A percentile compares a stretch with the other conserved stretches of the same genome.
phyloP scores from a whole-genome alignment of 2,329 filamentous ascomycete species.

The Aspergillus pseudonomiae region DNA sequence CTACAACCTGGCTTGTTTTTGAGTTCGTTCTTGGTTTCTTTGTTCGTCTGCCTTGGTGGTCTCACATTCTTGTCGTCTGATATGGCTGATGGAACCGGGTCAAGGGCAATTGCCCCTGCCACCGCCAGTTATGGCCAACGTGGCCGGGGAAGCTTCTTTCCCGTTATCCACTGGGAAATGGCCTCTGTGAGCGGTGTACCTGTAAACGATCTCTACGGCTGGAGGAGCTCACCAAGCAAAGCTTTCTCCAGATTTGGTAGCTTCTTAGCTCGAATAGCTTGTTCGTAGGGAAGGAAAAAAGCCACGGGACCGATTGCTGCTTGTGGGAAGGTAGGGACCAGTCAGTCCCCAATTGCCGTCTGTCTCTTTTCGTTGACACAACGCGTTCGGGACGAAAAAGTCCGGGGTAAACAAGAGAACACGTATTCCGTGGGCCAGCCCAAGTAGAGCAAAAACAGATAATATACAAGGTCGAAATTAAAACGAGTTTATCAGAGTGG shows the following conservation, averaged over 20 bases:
- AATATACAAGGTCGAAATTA: not conserved
- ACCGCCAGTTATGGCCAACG: conserved; percentile 8
- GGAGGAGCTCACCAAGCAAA: not conserved
- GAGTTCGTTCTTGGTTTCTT: not conserved
- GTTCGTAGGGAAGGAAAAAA: not conserved
- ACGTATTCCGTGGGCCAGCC: not conserved
- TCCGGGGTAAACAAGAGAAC: conserved; percentile 8
- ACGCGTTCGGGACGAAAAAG: not conserved
- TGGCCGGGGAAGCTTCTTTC: conserved; percentile 1
- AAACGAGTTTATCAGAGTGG: conserved; percentile 2
- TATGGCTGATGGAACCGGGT: not conserved
- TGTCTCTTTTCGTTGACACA: no score
- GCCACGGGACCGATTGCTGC: not conserved
- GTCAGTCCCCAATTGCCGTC: no score
- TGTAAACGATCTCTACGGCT: not conserved
- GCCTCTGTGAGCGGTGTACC: not conserved
- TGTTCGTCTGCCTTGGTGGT: not conserved
- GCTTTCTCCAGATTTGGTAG: conserved; percentile 2
- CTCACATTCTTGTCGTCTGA: not conserved
- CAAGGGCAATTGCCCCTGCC: not conserved
- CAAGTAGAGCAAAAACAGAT: not conserved
- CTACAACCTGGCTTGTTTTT: not conserved
- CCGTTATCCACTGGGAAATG: not conserved
- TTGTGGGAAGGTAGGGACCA: not conserved
- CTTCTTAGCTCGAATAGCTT: not conserved